Conservation (phyloP, 169 alveolate species). For the Babesia caballi region DNA sequence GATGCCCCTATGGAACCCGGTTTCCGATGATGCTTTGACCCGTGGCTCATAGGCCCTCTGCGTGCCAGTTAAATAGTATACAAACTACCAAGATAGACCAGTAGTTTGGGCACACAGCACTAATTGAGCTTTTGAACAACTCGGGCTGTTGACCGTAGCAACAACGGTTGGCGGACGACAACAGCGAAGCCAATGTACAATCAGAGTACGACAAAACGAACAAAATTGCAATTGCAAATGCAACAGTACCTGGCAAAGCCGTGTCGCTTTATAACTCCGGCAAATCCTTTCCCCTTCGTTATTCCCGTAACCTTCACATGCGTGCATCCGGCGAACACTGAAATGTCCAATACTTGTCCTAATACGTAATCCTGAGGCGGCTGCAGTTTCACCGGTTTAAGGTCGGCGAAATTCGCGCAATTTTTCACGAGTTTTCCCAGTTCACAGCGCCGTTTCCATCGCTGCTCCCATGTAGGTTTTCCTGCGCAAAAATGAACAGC, state of each 20-base stretch:
- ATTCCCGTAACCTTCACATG: constrained; percentile 86
- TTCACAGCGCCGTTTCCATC: constrained; percentile 74
- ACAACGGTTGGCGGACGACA: too few species aligned
- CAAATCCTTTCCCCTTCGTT: constrained; percentile 90
- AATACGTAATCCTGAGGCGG: constrained; percentile 83
- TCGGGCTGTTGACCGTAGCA: neutral
- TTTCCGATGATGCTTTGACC: constrained; percentile 89
- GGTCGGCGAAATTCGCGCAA: constrained; percentile 64
- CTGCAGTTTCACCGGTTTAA: constrained; percentile 73
- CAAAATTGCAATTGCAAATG: too few species aligned
- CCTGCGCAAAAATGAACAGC: constrained; percentile 44
- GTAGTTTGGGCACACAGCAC: neutral
- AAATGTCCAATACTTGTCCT: constrained; percentile 84
- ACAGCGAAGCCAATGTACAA: too few species aligned
- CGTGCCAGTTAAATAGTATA: neutral
- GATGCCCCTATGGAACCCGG: constrained; percentile 93
- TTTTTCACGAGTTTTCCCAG: constrained; percentile 70
- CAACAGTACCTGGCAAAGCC: constrained; percentile 86
- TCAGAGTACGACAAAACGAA: too few species aligned
- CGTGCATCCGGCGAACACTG: constrained; percentile 78
- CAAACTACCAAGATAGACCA: neutral
- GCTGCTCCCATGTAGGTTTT: constrained; percentile 72
- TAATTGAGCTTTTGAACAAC: too few species aligned
- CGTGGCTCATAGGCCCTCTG: constrained; percentile 90
- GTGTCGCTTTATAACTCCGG: constrained; percentile 89